Evolutionary conservation across 2,329 filamentous ascomycete species (phyloP).

Genomic region (Alternaria incomplexa): DNA sequence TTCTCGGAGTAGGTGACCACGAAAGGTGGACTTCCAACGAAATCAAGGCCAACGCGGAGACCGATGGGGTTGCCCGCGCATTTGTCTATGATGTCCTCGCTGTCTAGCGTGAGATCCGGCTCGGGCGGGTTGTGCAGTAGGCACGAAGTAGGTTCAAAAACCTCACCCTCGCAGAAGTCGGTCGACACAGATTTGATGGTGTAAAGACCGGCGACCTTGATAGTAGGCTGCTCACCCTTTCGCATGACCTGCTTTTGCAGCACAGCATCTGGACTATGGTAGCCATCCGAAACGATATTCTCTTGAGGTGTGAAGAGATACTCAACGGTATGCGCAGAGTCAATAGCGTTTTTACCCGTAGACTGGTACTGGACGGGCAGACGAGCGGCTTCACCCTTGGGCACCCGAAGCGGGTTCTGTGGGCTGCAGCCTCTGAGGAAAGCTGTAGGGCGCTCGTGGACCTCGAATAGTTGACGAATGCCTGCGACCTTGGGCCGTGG

Average conservation of each 20-base stretch:
- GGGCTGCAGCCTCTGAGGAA: constrained; percentile 77
- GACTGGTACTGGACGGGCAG: constrained; percentile 76
- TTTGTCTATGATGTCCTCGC: constrained; percentile 88
- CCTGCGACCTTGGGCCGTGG: constrained; percentile 65
- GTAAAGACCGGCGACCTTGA: constrained; percentile 84
- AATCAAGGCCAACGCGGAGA: constrained; percentile 83
- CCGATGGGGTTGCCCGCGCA: constrained; percentile 94
- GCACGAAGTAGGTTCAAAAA: constrained; percentile 93
- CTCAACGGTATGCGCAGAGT: constrained; percentile 73
- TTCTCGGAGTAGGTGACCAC: constrained; percentile 77
- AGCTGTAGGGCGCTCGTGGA: constrained; percentile 83
- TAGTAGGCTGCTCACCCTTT: constrained; percentile 68
- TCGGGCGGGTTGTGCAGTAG: constrained; percentile 89
- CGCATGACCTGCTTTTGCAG: constrained; percentile 67
- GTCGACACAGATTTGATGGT: constrained; percentile 80
- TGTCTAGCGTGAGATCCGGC: constrained; percentile 74
- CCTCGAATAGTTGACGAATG: constrained; percentile 77
- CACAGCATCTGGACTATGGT: constrained; percentile 65
- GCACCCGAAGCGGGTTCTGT: constrained; percentile 80
- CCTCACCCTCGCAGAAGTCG: constrained; percentile 82
- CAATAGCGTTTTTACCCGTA: constrained; percentile 62
- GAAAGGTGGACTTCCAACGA: constrained; percentile 93
- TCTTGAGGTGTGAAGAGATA: constrained; percentile 84
- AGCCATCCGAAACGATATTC: constrained; percentile 71
- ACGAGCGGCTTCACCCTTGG: constrained; percentile 70